Conservation (phyloP, 2,329 filamentous ascomycete species). For the Calonectria multiphialidica region DNA sequence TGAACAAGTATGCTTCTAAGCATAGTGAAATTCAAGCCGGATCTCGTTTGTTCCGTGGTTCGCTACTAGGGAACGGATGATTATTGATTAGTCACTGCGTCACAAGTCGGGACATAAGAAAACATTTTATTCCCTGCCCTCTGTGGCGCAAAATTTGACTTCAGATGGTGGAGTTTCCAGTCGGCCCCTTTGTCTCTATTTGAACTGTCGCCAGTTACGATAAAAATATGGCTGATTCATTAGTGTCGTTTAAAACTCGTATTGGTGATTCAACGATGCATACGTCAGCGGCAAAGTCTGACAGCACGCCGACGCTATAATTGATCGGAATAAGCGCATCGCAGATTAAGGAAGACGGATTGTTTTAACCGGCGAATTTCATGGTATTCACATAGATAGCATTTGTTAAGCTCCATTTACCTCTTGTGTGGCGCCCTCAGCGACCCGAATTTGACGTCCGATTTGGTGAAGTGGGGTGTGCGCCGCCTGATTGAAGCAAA, state of each 20-base stretch:
- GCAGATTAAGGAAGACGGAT: not conserved
- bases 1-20: too few species aligned
- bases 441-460: not conserved
- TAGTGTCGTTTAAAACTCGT: not conserved
- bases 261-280: not conserved
- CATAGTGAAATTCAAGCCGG: too few species aligned
- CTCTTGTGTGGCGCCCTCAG: not conserved
- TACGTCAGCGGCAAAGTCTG: not conserved
- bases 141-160: too few species aligned
- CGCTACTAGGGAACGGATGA: too few species aligned
- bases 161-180: too few species aligned
- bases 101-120: too few species aligned
- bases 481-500: not conserved
- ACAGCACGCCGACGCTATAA: not conserved
- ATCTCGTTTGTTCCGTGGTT: too few species aligned
- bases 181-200: too few species aligned
- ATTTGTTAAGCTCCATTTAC: not conserved
- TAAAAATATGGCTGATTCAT: too few species aligned
- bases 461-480: not conserved
- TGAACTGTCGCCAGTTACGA: too few species aligned
- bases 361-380: not conserved
- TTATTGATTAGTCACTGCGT: too few species aligned
- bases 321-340: not conserved
- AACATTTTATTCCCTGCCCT: too few species aligned
- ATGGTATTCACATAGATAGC: not conserved